phyloP scores from a whole-genome alignment of 768 basidiomycete genomes.

The Serendipita vermifera region DNA sequence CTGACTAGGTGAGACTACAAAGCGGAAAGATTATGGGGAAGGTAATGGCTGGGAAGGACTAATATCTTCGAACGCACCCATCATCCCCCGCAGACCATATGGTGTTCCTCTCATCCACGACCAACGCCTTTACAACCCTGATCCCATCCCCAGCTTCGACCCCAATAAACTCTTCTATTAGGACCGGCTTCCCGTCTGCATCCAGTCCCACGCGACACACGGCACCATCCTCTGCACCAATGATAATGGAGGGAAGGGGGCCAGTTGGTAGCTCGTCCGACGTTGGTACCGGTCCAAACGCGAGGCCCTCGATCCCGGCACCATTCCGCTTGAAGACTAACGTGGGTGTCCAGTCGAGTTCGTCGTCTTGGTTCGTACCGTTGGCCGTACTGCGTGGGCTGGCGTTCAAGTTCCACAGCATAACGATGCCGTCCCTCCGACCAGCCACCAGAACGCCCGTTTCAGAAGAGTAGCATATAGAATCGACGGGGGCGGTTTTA shows the following conservation, averaged over 20 bases:
- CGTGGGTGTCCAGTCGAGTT: background rate
- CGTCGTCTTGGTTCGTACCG: no score
- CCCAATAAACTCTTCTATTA: conserved; percentile 39
- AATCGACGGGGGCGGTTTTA: conserved; percentile 27
- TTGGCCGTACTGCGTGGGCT: no score
- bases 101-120: conserved; percentile 18
- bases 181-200: conserved; percentile 34
- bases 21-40: no score
- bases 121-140: conserved; percentile 21
- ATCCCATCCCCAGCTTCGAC: conserved; percentile 46
- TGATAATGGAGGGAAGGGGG: background rate
- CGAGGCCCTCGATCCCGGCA: conserved; percentile 34
- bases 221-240: conserved; percentile 16
- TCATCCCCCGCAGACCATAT: conserved; percentile 54
- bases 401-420: conserved; percentile 43
- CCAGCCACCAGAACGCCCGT: conserved; percentile 45
- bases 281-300: conserved; percentile 22
- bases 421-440: conserved; percentile 39
- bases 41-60: no score
- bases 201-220: conserved; percentile 26
- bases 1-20: no score
- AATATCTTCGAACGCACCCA: conserved; percentile 44
- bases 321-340: conserved; percentile 11
- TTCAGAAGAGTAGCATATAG: conserved; percentile 33
- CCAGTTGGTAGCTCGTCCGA: background rate